Evolutionary conservation across 169 alveolate species (phyloP).

Genomic region (Pseudocohnilembus persalinus): DNA sequence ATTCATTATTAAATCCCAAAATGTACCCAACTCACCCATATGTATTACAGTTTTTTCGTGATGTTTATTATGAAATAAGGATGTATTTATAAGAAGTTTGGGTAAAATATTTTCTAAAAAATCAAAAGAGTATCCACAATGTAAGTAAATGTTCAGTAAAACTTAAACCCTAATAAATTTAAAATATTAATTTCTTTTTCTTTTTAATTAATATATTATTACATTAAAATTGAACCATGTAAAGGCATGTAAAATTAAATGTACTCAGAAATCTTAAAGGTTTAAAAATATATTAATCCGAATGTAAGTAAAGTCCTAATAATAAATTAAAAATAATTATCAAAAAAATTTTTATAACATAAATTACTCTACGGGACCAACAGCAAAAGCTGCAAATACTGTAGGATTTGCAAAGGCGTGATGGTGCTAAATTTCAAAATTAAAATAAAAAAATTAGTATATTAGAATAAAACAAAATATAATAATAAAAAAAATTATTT

Average conservation of each 20-base stretch:
- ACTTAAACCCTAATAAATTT: too few relatives aligned
- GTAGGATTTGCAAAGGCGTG: conserved; percentile 6
- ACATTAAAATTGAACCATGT: conserved; percentile 4
- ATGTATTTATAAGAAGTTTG: not conserved
- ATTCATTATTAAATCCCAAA: conserved; percentile 12
- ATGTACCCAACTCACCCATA: conserved; percentile 3
- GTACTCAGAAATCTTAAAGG: not conserved
- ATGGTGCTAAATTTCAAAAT: too few relatives aligned
- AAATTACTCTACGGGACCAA: not conserved
- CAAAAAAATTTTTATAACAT: too few relatives aligned
- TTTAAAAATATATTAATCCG: not conserved
- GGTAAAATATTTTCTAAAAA: conserved; percentile 15
- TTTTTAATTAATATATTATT: too few relatives aligned
- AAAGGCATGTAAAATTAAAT: not conserved
- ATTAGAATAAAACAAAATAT: too few relatives aligned
- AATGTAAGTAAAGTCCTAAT: conserved; percentile 18
- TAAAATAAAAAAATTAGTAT: too few relatives aligned
- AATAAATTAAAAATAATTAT: too few relatives aligned
- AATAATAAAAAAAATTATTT: too few relatives aligned
- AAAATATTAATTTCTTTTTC: too few relatives aligned
- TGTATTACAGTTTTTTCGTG: conserved; percentile 4
- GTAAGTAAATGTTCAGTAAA: not conserved
- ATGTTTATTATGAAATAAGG: not conserved
- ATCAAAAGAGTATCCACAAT: conserved; percentile 21
- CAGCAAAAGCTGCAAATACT: conserved; percentile 5